Conservation (phyloP, 306 rosid genomes). For the Cucurbita pepo region DNA sequence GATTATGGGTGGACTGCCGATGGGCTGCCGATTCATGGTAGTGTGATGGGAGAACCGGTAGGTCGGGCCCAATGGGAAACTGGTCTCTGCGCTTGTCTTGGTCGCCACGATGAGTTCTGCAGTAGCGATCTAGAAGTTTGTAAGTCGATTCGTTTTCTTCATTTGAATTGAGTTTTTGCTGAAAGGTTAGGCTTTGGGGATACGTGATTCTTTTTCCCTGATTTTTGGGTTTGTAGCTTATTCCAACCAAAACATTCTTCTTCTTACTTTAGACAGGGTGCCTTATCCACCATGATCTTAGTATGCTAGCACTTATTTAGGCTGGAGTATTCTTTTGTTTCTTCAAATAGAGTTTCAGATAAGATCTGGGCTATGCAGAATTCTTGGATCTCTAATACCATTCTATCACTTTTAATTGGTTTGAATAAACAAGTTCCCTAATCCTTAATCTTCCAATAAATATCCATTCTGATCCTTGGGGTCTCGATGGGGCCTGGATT, state of each 20-base stretch:
- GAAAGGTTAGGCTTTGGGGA: neutral
- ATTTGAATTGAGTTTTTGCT: neutral
- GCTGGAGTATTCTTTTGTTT: neutral
- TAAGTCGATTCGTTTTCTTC: conserved; percentile 15
- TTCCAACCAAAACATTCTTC: no score
- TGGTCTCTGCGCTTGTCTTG: conserved; percentile 56
- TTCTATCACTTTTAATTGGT: neutral
- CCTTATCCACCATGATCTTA: neutral
- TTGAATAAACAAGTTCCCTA: neutral
- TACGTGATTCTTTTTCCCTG: neutral
- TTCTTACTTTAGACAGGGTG: no score
- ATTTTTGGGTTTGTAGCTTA: neutral
- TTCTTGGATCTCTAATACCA: neutral
- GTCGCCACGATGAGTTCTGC: conserved; percentile 78
- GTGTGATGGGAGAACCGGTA: conserved; percentile 83
- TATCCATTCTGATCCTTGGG: neutral
- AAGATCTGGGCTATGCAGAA: neutral
- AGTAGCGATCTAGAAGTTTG: conserved; percentile 98
- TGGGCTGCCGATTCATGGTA: conserved; percentile 61
- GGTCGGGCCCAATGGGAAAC: conserved; percentile 65
- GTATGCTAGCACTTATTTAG: neutral
- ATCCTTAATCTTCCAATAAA: neutral
- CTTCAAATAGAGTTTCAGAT: neutral
- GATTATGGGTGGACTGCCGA: conserved; percentile 63
- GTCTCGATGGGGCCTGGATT: neutral